Base-by-base conservation (phyloP, 805 yeast species). In the Zygoascus flipseniorum region DNA sequence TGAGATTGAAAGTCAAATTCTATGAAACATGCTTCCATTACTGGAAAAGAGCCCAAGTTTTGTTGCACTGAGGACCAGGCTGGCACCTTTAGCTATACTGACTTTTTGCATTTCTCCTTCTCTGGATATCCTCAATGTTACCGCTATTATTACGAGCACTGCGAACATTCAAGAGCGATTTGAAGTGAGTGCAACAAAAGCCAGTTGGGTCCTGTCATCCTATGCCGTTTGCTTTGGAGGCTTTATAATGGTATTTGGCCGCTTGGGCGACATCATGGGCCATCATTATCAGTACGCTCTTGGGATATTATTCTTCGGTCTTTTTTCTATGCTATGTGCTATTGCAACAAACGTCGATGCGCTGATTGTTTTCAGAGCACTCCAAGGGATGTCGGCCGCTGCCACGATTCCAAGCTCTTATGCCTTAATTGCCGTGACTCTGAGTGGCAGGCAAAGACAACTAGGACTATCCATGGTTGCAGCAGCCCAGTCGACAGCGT, bases 201-300 rank as follows among this genome's bases (percentile, higher is more conserved):
- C 58, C 37, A 50, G 56, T 5, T 76, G 80, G 80, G 70, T 70
- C 0, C 53, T 76, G 6, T 69, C 78, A 1, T 71, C 73, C 0
- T 76, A 75, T 60, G 71, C 77, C 0, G 58, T 76, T 14, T 74
- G 79, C 0, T 59, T 75, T 23, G 77, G 77, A 8, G 66, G 77
- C 0, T 75, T 75, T 56, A 75, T 75, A 37, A 67, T 75, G 37
- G 46, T 73, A 2, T 64, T 70, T 50, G 79, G 80, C 20, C 72
- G 73, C 51, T 35, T 74, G 1, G 71, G 71, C 5, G 79, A 75
- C 59, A 65, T 73, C 8, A 31, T 73, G 1, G 79, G 79, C 13
- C 69, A 71, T 8, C 65, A 72, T 31, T 55, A 52, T 20, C 61
- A 71, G 3, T 72, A 66, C 48, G 48, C 60, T 1, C 31, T 53